Evolutionary conservation across 2,329 filamentous ascomycete genomes (phyloP), one percentile per base, ranked within the genome.

Genomic region (Fusarium sp.): DNA sequence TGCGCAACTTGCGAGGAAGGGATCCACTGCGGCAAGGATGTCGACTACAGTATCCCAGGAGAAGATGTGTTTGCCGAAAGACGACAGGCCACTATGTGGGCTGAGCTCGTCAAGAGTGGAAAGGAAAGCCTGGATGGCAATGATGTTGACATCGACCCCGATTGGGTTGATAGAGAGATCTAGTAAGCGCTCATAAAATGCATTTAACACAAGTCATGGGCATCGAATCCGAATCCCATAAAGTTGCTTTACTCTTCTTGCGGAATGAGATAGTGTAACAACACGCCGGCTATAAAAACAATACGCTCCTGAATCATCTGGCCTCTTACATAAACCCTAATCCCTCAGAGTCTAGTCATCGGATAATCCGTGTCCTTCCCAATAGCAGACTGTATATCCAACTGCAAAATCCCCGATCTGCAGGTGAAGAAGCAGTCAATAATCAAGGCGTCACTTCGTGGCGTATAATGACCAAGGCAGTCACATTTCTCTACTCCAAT

Each of bases 261-360:
- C 14, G 10, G 18, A 54, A 29, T 16, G 4, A 11, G 10, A 8
- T n/a, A 19, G 8, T 39, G 5, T 21, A 41, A 10, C 7, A 14
- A 27, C 5, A 27, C 29, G 4, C 21, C 18, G 12, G 18, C 18
- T 45, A 16, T 21, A 2, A 19, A 18, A 35, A 6, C 54, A 45
- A 45, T 23, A 33, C 38, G 10, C n/a, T 31, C 14, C 2, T n/a
- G 3, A 4, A 27, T 16, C 18, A 38, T 16, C 14, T 18, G 16
- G 9, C 27, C 10, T 35, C 12, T 4, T 21, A 11, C 33, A n/a
- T 25, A 7, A 52, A 7, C 12, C 33, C 19, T 21, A 2, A 12
- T 16, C 0, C 4, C 6, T 55, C 19, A 86, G 64, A 63, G 39
- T 12, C 38, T 51, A 14, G 31, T 42, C 59, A 55, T 19, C 6